Percentiles rank a stretch among this genome's conserved stretches.
Evolutionary conservation across 768 basidiomycete genomes (phyloP).

Genomic region (Amylocystis lapponica): DNA sequence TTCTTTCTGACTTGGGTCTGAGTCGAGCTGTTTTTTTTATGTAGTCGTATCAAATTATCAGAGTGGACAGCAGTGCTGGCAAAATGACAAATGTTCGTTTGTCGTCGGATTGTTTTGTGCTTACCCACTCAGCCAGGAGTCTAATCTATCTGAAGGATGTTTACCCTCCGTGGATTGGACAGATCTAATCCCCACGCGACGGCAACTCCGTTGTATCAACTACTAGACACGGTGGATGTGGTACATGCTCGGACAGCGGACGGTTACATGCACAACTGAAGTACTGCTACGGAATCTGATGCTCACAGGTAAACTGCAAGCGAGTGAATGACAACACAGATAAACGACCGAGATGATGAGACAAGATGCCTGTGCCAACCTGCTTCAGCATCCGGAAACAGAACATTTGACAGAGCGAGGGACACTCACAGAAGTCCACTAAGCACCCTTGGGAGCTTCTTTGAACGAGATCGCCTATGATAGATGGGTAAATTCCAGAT

Average conservation of each 20-base stretch:
- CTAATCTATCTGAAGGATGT: no score
- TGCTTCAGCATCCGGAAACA: not conserved
- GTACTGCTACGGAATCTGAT: slow-evolving; percentile 20
- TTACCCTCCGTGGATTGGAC: no score
- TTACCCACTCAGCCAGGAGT: no score
- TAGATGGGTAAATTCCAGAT: slow-evolving; percentile 4
- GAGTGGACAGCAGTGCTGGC: no score
- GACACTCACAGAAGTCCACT: not conserved
- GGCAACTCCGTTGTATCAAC: slow-evolving; percentile 2
- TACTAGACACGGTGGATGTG: not conserved
- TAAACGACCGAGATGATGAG: slow-evolving; percentile 12
- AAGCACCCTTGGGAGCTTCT: slow-evolving; percentile 71
- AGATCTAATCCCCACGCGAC: not conserved
- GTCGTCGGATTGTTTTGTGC: no score
- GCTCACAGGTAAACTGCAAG: slow-evolving; percentile 12
- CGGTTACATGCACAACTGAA: slow-evolving; percentile 19
- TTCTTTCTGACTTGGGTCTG: no score
- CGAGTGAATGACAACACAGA: slow-evolving; percentile 17
- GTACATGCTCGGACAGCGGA: slow-evolving; percentile 6
- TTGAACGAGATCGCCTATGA: slow-evolving; percentile 74
- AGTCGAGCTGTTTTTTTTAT: no score
- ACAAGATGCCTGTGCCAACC: slow-evolving; percentile 1
- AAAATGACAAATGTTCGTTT: no score
- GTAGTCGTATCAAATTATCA: no score
- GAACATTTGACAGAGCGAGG: not conserved